Conservation (phyloP, 352 stramenopile genomes). For the Pythium sp. region DNA sequence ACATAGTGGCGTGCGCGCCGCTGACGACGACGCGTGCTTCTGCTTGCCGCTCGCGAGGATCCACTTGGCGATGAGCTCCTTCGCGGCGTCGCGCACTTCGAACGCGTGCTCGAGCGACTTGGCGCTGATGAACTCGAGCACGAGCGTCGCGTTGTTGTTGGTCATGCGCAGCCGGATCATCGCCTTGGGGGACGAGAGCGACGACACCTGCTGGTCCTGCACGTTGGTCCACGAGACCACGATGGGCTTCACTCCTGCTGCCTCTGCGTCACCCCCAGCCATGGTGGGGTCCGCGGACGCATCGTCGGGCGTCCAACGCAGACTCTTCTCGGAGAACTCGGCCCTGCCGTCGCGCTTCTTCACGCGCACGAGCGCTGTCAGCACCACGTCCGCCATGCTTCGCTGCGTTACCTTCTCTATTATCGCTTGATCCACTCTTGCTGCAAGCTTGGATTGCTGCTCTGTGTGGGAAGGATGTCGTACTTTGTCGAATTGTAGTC, state of each 20-base stretch:
- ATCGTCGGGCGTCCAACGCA: conserved; percentile 57
- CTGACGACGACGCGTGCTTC: conserved; percentile 11
- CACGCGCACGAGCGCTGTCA: conserved; percentile 63
- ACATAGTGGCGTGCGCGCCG: conserved; percentile 34
- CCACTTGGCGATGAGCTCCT: conserved; percentile 58
- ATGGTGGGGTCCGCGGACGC: conserved; percentile 18
- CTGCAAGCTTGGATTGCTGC: neutral
- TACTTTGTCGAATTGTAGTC: neutral
- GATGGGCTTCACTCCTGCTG: conserved; percentile 32
- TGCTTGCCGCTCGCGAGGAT: conserved; percentile 43
- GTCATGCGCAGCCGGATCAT: conserved; percentile 80
- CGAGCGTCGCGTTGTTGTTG: conserved; percentile 56
- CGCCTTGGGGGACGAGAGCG: conserved; percentile 62
- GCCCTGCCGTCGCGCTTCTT: conserved; percentile 77
- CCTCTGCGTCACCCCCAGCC: neutral
- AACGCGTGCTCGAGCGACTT: conserved; percentile 64
- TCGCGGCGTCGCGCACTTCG: conserved; percentile 61
- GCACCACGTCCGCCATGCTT: conserved; percentile 14
- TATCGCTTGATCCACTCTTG: conserved; percentile 3
- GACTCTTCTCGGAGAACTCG: conserved; percentile 52
- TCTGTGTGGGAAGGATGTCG: neutral
- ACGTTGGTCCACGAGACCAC: conserved; percentile 65
- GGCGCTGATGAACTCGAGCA: conserved; percentile 64
- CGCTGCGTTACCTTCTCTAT: neutral
- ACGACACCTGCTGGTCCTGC: conserved; percentile 83